Evolutionary conservation across 352 stramenopile species (phyloP).

Genomic region (Aphanomyces cochlioides): DNA sequence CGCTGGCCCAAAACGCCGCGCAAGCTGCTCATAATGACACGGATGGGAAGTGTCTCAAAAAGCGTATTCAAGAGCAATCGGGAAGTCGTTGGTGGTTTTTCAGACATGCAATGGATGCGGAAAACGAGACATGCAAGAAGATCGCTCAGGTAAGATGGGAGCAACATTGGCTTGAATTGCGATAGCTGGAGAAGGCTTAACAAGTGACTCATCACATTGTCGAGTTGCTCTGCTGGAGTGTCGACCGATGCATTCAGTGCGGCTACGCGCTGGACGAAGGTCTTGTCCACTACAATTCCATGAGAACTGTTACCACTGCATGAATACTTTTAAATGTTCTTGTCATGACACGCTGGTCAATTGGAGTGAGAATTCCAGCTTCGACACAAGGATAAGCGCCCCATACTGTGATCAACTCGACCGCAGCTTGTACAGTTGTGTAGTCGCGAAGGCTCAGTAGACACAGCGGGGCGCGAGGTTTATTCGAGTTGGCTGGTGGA

Average conservation of each 20-base stretch:
- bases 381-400: constrained; percentile 50
- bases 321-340: constrained; percentile 65
- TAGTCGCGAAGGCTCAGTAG: constrained; percentile 82
- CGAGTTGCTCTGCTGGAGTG: constrained; percentile 38
- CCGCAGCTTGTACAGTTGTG: constrained; percentile 69
- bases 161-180: constrained; percentile 69
- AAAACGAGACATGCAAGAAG: constrained; percentile 66
- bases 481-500: neutral
- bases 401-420: constrained; percentile 78
- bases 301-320: neutral
- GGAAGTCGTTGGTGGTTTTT: constrained; percentile 26
- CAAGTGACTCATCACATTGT: constrained; percentile 43
- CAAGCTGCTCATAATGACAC: constrained; percentile 70
- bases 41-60: constrained; percentile 52
- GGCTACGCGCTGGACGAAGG: constrained; percentile 50
- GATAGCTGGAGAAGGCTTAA: constrained; percentile 60
- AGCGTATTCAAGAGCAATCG: constrained; percentile 41
- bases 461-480: constrained; percentile 45
- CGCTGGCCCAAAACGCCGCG: constrained; percentile 57
- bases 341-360: constrained; percentile 66
- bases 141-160: constrained; percentile 77
- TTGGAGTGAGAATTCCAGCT: constrained; percentile 47
- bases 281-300: constrained; percentile 31
- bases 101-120: constrained; percentile 33
- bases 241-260: constrained; percentile 22